Evolutionary conservation across 805 yeast genomes (phyloP).

Genomic region (Ogataea ramenticola): DNA sequence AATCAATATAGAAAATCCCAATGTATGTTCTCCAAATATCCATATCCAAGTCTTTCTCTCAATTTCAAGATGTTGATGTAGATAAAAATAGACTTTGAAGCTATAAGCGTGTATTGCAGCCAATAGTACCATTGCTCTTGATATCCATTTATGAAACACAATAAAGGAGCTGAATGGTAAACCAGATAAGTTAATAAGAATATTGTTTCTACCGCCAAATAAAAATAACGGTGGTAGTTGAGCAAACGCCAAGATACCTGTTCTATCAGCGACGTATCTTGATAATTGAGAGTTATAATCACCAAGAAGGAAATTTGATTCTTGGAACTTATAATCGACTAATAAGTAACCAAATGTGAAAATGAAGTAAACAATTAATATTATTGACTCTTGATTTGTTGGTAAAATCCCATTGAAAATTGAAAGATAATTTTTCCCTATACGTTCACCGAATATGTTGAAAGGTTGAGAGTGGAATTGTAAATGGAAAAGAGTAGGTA

Average conservation of each 20-base stretch:
- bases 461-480: constrained; percentile 18
- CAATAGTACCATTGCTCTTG: constrained; percentile 20
- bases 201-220: constrained; percentile 54
- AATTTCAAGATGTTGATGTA: constrained; percentile 2
- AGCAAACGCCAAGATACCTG: constrained; percentile 39
- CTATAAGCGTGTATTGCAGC: constrained; percentile 24
- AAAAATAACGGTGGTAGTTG: constrained; percentile 42
- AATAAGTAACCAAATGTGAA: constrained; percentile 6
- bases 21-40: constrained; percentile 22
- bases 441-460: constrained; percentile 9
- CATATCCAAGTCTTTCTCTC: constrained; percentile 6
- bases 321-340: constrained; percentile 9
- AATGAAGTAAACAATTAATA: constrained; percentile 10
- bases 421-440: constrained; percentile 1
- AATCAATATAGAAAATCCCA: constrained; percentile 32
- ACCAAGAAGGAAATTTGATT: constrained; percentile 11
- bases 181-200: constrained; percentile 45
- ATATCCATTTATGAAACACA: constrained; percentile 38
- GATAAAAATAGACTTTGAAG: constrained; percentile 23
- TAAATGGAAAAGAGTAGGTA: constrained; percentile 12
- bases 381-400: constrained; percentile 18
- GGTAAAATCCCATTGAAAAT: constrained; percentile 18
- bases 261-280: constrained; percentile 47
- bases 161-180: constrained; percentile 38
- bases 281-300: constrained; percentile 17